Conservation (phyloP, 306 rosid species). For the Ormosia semicastrata region DNA sequence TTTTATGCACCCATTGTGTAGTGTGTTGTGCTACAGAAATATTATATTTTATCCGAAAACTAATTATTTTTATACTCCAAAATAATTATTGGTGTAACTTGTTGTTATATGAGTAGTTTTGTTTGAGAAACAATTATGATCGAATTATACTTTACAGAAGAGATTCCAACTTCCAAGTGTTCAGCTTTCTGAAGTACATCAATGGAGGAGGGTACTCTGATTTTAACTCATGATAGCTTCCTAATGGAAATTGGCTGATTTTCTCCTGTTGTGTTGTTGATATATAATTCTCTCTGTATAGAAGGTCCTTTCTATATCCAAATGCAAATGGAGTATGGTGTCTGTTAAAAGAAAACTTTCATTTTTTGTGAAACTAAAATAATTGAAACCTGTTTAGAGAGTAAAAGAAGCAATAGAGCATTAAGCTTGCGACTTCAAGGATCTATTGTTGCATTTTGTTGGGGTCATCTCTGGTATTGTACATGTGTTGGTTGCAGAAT, state of each 20-base stretch:
- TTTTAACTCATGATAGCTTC: slow-evolving; percentile 20
- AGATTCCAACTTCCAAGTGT: slow-evolving; percentile 14
- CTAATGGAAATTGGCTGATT: slow-evolving; percentile 8
- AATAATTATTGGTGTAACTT: not conserved
- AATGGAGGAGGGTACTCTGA: not conserved
- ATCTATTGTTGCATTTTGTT: not conserved
- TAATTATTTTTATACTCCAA: not conserved
- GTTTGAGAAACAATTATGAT: slow-evolving; percentile 8
- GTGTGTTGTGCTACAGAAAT: not conserved
- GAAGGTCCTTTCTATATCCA: not conserved
- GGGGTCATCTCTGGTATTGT: not conserved
- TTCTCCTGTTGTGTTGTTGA: not conserved
- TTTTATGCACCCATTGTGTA: not conserved
- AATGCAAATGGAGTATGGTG: not conserved
- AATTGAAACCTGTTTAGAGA: not conserved
- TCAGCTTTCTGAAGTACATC: slow-evolving; percentile 16
- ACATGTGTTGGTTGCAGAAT: slow-evolving; percentile 1
- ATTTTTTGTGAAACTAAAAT: not conserved
- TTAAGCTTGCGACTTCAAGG: not conserved
- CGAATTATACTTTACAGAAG: slow-evolving; percentile 3
- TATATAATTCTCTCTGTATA: not conserved
- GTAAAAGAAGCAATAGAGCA: slow-evolving; percentile 7
- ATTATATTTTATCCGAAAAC: not conserved
- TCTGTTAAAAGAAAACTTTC: not conserved
- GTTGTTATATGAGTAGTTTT: slow-evolving; percentile 8